Percentiles rank a stretch among this genome's conserved stretches.
Conservation (phyloP, 2,329 filamentous ascomycete species). For the Dactylella cylindrospora region DNA sequence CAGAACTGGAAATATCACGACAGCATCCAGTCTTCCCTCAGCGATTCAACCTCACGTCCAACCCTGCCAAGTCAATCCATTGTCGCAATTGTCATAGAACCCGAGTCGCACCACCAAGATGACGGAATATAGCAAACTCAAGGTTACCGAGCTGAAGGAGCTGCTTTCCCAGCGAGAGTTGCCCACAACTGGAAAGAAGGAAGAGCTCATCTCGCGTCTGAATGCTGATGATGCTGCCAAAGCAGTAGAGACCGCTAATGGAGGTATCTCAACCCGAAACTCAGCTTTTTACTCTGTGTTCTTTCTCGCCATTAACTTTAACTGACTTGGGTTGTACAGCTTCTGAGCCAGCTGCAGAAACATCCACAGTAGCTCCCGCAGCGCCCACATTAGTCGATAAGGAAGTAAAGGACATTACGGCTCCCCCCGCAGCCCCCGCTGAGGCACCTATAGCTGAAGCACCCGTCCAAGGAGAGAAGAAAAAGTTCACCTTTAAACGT, state of each 20-base stretch:
- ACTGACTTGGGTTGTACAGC: slow-evolving; percentile 1
- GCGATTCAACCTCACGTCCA: slow-evolving; percentile 1
- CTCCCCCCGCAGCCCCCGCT: neutral
- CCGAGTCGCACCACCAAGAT: slow-evolving; percentile 54
- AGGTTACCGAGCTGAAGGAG: slow-evolving; percentile 82
- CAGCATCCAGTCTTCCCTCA: slow-evolving; percentile 17
- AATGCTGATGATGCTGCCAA: slow-evolving; percentile 30
- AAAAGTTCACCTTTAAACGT: slow-evolving; percentile 42
- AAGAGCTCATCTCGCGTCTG: slow-evolving; percentile 75
- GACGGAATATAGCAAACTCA: slow-evolving; percentile 73
- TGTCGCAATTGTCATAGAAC: neutral
- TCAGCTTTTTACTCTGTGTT: neutral
- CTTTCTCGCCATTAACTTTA: neutral
- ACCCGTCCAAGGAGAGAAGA: slow-evolving; percentile 34
- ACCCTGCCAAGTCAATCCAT: neutral
- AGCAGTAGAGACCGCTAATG: slow-evolving; percentile 20
- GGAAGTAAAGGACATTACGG: slow-evolving; percentile 42
- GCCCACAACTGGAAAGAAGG: slow-evolving; percentile 74
- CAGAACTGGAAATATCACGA: neutral
- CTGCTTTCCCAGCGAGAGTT: slow-evolving; percentile 73
- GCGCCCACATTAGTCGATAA: slow-evolving; percentile 2
- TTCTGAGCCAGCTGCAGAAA: slow-evolving; percentile 9
- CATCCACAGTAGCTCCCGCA: neutral
- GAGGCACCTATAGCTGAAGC: neutral
- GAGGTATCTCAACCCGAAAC: no score